Base-by-base conservation (phyloP, 1,284 basidiomycete species). In the Phlebopus sp. region DNA sequence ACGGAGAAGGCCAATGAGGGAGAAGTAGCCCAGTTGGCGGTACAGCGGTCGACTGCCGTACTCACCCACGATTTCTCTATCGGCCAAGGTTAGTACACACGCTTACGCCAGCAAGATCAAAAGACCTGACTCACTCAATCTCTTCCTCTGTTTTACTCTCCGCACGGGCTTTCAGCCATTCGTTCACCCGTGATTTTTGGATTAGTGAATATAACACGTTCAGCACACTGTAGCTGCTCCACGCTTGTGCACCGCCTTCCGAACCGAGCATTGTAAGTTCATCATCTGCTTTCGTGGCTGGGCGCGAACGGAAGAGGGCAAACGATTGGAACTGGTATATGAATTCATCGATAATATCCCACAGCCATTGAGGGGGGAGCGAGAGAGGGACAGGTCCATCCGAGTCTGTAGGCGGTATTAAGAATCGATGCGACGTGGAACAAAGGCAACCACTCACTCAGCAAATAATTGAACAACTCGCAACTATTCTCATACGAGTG, bases 341-440 rank as follows among this genome's bases (percentile, higher is more conserved):
- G 70, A 99, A 99, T 66, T 98, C 96, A 73, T 98, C 96, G 61
- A 98, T 89, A 70, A 99, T 97, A 68, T 99, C 96, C 92, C 95
- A 98, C 5, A 99, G 74, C 96, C 96, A 99, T 69, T 97, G 94
- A 53, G 95, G 91, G 0, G 96, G 96, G 13, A 98, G 82, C 58
- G 96, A 87, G 46, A 98, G 84, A 14, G 85, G 70, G 0, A 98
- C 94, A 1, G 96, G 96, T 0, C 91, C 92, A n/a, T 97, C 93
- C 18, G 92, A 95, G 69, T 97, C 91, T 90, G 55, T 9, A 30
- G 23, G 5, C 11, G 4, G 7, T 31, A 34, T 30, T n/a, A n/a
- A n/a, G 34, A 19, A 40, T 13, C 21, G 10, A 19, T 27, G 18
- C 17, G 14, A 14, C 34, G 11, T 29, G 21, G 34, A 32, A 37